A percentile compares a stretch with the other conserved stretches of the same genome.
Conservation (phyloP, 257 asterid species). For the Ilex aquifolium region DNA sequence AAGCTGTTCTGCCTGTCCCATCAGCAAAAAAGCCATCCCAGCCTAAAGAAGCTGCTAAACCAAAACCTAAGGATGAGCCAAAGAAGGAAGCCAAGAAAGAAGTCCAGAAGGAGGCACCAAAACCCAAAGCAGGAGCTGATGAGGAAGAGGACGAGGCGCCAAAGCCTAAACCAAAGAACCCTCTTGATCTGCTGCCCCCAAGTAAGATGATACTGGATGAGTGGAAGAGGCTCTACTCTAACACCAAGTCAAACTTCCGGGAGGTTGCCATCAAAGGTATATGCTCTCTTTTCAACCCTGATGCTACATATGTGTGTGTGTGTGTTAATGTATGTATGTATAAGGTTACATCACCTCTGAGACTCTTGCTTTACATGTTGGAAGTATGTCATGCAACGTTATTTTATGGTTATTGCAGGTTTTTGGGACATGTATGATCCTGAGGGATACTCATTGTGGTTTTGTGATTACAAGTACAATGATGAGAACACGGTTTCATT, state of each 20-base stretch:
- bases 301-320: not conserved
- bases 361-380: not conserved
- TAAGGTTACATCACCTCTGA: not conserved
- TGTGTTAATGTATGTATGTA: not conserved
- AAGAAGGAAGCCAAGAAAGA: slow-evolving; percentile 62
- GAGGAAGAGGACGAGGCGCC: slow-evolving; percentile 72
- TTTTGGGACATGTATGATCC: slow-evolving; percentile 99
- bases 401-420: slow-evolving; percentile 32
- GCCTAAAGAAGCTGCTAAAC: slow-evolving; percentile 57
- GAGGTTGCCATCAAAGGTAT: slow-evolving; percentile 94
- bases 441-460: slow-evolving; percentile 96
- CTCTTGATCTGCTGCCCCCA: slow-evolving; percentile 92
- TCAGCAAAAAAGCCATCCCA: slow-evolving; percentile 65
- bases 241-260: slow-evolving; percentile 90
- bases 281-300: not conserved
- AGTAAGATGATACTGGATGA: slow-evolving; percentile 87
- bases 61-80: slow-evolving; percentile 59
- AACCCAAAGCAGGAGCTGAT: slow-evolving; percentile 31
- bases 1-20: slow-evolving; percentile 54
- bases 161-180: slow-evolving; percentile 90
- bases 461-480: slow-evolving; percentile 89
- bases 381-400: no score
- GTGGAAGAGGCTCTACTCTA: slow-evolving; percentile 97
- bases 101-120: slow-evolving; percentile 19
- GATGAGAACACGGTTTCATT: slow-evolving; percentile 85